Conservation (phyloP, 78 protist genomes). For the Guillardia theta region DNA sequence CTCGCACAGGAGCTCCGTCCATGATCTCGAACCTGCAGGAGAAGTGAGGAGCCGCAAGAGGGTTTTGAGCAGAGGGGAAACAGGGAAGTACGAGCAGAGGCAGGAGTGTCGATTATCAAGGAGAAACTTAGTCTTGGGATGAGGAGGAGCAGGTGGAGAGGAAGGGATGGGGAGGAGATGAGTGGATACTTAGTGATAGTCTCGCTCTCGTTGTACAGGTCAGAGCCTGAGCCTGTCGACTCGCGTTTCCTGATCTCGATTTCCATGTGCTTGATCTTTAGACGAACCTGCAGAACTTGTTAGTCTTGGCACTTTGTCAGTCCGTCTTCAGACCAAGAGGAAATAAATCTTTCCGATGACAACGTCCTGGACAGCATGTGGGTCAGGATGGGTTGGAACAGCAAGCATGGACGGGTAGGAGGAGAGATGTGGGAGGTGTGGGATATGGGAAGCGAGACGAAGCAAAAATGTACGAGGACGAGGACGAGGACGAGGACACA, state of each 20-base stretch:
- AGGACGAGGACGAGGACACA: not conserved
- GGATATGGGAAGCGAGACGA: not conserved
- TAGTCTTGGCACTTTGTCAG: no score
- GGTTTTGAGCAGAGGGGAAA: no score
- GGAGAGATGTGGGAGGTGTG: not conserved
- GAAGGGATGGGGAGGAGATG: no score
- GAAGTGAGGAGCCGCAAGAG: no score
- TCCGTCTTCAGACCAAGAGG: conserved; percentile 65
- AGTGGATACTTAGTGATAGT: conserved; percentile 90
- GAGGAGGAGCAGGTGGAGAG: no score
- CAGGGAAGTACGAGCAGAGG: no score
- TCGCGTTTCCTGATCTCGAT: conserved; percentile 88
- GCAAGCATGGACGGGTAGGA: not conserved
- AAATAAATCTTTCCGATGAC: conserved; percentile 91
- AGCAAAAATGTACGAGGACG: not conserved
- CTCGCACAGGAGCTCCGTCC: conserved; percentile 83
- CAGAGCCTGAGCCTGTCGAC: conserved; percentile 38
- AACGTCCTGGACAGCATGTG: conserved; percentile 74
- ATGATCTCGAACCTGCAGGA: conserved; percentile 98
- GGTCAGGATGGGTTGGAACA: not conserved
- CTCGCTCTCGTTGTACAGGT: conserved; percentile 72
- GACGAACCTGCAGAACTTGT: not conserved
- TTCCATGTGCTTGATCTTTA: conserved; percentile 83
- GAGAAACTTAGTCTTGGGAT: no score
- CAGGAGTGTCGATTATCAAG: no score